These are phyloP conservation scores for Epichloe coenophiala DNA, from an alignment of 2,329 filamentous ascomycete species.

Conservation along the genomic window DNA sequence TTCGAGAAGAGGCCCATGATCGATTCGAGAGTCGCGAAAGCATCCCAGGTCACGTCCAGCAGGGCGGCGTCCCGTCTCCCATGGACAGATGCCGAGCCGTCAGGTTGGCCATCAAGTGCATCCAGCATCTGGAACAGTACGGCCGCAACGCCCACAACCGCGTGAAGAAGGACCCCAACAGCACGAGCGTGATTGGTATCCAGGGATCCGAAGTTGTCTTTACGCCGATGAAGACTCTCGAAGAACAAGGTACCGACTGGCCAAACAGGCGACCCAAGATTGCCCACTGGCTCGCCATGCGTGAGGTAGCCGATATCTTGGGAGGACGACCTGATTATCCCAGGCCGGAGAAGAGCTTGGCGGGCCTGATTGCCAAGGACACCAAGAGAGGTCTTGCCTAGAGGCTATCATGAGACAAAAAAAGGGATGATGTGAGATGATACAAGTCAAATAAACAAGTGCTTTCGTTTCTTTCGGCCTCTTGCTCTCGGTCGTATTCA, in stretches of 20 bases:
- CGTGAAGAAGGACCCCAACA: slow-evolving; percentile 61
- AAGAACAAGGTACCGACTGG: slow-evolving; percentile 86
- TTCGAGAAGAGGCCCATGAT: slow-evolving; percentile 82
- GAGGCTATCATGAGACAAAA: background rate
- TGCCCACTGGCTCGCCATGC: slow-evolving; percentile 75
- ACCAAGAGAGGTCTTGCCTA: slow-evolving; percentile 37
- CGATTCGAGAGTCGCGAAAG: slow-evolving; percentile 87
- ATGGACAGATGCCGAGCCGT: slow-evolving; percentile 95
- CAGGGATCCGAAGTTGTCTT: slow-evolving; percentile 85
- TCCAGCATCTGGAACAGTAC: slow-evolving; percentile 77
- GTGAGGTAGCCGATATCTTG: slow-evolving; percentile 71
- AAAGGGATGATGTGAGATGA: background rate
- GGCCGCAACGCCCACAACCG: slow-evolving; percentile 50
- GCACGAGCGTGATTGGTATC: slow-evolving; percentile 77
- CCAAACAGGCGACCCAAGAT: slow-evolving; percentile 69
- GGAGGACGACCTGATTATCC: slow-evolving; percentile 53
- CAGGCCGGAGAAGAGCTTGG: slow-evolving; percentile 34
- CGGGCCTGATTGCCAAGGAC: slow-evolving; percentile 45
- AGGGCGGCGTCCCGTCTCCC: slow-evolving; percentile 80
- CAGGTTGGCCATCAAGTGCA: slow-evolving; percentile 82
- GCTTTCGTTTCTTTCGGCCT: background rate
- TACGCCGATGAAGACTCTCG: slow-evolving; percentile 64
- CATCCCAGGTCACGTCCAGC: slow-evolving; percentile 88
- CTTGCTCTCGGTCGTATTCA: background rate
- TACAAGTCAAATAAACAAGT: background rate